A percentile compares a stretch with the other conserved stretches of the same genome.
Evolutionary conservation across 1,284 basidiomycete species (phyloP).

Genomic region (Gymnopus androsaceus): DNA sequence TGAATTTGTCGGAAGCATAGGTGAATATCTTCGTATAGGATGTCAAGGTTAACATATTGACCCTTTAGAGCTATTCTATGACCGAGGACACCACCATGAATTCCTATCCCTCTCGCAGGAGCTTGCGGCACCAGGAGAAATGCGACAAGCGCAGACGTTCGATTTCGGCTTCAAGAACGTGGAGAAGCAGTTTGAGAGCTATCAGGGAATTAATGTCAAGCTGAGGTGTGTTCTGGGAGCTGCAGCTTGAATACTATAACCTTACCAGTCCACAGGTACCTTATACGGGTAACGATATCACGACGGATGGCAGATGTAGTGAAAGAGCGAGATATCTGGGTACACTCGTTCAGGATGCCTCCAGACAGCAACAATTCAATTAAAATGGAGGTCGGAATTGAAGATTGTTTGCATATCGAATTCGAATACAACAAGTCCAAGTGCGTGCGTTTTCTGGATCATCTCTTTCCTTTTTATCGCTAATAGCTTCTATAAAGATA

Average conservation of each 20-base stretch:
- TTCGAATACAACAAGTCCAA: constrained; percentile 99
- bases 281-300: constrained; percentile 89
- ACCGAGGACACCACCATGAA: constrained; percentile 96
- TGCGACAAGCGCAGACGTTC: constrained; percentile 92
- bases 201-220: constrained; percentile 98
- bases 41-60: background rate
- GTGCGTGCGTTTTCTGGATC: constrained; percentile 49
- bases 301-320: constrained; percentile 89
- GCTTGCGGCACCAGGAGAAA: constrained; percentile 90
- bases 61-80: constrained; percentile 87
- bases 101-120: constrained; percentile 96
- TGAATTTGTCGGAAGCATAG: constrained; percentile 96
- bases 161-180: constrained; percentile 99
- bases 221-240: constrained; percentile 62
- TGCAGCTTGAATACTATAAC: background rate
- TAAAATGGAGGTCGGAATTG: constrained; percentile 99
- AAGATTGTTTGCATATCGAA: constrained; percentile 98
- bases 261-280: constrained; percentile 64
- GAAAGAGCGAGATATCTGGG: constrained; percentile 96
- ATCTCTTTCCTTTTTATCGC: background rate
- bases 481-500: constrained; percentile 60
- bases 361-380: constrained; percentile 97
- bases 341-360: constrained; percentile 97
- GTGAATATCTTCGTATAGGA: constrained; percentile 41
- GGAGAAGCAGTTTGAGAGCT: constrained; percentile 98